These are phyloP conservation scores for Botrytis hyacinthi DNA, from an alignment of 2,329 filamentous ascomycete genomes.

Conservation along the genomic window DNA sequence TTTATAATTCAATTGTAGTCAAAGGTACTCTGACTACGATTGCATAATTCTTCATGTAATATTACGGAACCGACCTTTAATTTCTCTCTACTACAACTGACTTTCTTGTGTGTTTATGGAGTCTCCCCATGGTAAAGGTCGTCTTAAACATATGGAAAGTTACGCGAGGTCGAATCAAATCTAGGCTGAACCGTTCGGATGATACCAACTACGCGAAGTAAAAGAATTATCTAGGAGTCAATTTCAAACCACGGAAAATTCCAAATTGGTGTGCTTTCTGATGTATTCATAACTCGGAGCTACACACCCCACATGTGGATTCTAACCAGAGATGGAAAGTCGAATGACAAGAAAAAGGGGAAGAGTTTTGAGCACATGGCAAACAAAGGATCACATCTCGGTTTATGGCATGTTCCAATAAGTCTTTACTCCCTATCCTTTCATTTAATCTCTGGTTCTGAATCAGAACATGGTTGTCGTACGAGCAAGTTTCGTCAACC, in stretches of 20 bases:
- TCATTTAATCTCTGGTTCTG: neutral
- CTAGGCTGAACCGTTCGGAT: neutral
- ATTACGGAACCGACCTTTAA: neutral
- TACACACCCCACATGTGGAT: neutral
- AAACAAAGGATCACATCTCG: neutral
- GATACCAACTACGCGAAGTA: neutral
- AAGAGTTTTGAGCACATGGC: neutral
- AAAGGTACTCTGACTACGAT: neutral
- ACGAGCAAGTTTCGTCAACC: neutral
- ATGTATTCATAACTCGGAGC: neutral
- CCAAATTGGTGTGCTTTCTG: neutral
- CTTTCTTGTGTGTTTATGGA: neutral
- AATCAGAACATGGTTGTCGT: neutral
- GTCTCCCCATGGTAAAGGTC: neutral
- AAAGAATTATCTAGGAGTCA: neutral
- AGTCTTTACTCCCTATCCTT: neutral
- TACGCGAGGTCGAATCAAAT: neutral
- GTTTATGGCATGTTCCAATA: neutral
- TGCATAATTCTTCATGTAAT: too few relatives aligned
- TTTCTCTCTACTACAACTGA: fast-evolving
- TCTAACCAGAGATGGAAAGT: neutral
- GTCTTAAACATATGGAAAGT: neutral
- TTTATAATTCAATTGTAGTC: neutral
- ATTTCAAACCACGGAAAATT: neutral
- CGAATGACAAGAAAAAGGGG: neutral